Percentiles rank a stretch among this genome's conserved stretches.
Conservation (phyloP, 495 filamentous ascomycete genomes). For the Talaromyces nanjingensis region DNA sequence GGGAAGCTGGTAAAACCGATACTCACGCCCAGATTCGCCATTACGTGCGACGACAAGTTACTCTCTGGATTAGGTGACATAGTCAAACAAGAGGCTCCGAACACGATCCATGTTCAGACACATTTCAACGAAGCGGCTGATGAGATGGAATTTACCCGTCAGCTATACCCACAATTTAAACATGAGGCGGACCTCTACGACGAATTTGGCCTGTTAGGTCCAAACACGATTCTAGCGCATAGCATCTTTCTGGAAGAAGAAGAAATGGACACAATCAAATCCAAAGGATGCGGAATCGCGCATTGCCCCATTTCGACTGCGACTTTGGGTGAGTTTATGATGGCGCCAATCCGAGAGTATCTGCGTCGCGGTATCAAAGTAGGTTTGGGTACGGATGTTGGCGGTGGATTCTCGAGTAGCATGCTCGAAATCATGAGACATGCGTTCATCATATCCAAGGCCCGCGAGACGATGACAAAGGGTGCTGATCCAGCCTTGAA, state of each 20-base stretch:
- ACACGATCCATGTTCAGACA: conserved; percentile 51
- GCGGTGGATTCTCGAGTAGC: conserved; percentile 55
- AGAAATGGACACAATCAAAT: conserved; percentile 41
- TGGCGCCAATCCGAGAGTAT: conserved; percentile 52
- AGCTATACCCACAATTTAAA: conserved; percentile 44
- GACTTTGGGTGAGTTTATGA: conserved; percentile 55
- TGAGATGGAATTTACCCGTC: conserved; percentile 44
- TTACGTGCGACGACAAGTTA: conserved; percentile 47
- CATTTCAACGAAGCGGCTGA: conserved; percentile 56
- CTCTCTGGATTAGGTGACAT: conserved; percentile 46
- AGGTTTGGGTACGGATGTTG: conserved; percentile 59
- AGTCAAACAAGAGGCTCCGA: conserved; percentile 34
- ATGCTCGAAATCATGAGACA: conserved; percentile 54
- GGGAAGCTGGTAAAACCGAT: conserved; percentile 45
- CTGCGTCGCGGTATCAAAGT: conserved; percentile 54
- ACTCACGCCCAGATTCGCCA: conserved; percentile 59
- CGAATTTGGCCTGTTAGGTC: conserved; percentile 43
- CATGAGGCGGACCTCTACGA: conserved; percentile 52
- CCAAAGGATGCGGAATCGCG: conserved; percentile 48
- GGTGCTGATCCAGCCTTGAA: conserved; percentile 43
- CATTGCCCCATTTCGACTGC: conserved; percentile 61
- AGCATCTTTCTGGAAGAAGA: conserved; percentile 51
- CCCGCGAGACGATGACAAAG: conserved; percentile 39
- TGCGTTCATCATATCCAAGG: conserved; percentile 55
- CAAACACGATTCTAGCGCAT: conserved; percentile 56